Evolutionary conservation across 2,329 filamentous ascomycete genomes (phyloP), one percentile per base, ranked within the genome.

Genomic region (Blastomyces gilchristii): DNA sequence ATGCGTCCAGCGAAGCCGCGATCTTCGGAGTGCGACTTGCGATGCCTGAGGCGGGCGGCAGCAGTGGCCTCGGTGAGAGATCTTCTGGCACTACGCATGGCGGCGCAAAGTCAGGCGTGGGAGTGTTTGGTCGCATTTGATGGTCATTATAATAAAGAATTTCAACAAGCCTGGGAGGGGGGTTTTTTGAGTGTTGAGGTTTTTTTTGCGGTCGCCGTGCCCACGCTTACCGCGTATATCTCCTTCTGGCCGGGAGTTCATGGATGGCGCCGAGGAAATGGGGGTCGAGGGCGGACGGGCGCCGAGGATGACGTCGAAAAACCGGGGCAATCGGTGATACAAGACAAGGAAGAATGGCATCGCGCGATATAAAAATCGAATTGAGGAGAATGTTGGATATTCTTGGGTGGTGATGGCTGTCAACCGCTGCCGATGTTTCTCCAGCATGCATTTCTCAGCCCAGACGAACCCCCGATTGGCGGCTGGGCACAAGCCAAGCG

Each of bases 181-280:
- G 28, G 49, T 1, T 1, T 12, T 47, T 37, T 62, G 31, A 3
- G 50, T 43, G 22, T 39, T 37, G 31, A 14, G 54, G 37, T 49
- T 45, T 31, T 60, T 62, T 16, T 63, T 61, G 63, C 43, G 62
- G 61, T 66, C 65, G 66, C 71, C 75, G 75, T 77, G 74, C 75
- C 75, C 71, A 75, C 69, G 72, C 72, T 75, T 77, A 77, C 76
- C 65, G 74, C 76, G 76, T 77, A 77, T 70, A 75, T 77, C 72
- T 76, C 74, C 75, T 77, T 76, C 75, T 77, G 74, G 69, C 72
- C 72, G 72, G 65, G 59, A 64, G 66, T 65, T 65, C 62, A 66
- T 68, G 65, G 66, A 64, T 58, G 16, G 61, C 62, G 61, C 61
- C 64, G 62, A 63, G 60, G 64, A 54, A 34, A 54, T 50, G n/a